Conservation (phyloP, 2,329 filamentous ascomycete genomes). For the Hypoxylon sp. region DNA sequence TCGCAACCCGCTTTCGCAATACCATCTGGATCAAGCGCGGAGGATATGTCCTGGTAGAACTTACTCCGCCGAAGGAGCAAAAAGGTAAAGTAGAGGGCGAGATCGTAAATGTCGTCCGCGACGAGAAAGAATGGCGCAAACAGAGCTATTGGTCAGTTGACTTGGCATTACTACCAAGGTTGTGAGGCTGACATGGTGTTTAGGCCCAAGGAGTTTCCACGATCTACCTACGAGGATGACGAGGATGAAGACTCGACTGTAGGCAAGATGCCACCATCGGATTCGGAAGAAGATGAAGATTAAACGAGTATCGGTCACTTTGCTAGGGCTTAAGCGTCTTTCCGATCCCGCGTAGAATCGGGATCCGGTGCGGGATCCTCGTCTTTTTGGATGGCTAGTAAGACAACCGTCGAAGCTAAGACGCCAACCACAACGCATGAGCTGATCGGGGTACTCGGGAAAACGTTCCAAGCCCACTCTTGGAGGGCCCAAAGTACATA, state of each 20-base stretch:
- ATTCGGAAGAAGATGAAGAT: slow-evolving; percentile 81
- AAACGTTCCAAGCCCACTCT: slow-evolving; percentile 96
- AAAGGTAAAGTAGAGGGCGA: slow-evolving; percentile 87
- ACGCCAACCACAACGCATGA: slow-evolving; percentile 77
- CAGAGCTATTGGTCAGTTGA: slow-evolving; percentile 82
- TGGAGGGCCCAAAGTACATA: slow-evolving; percentile 81
- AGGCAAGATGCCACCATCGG: slow-evolving; percentile 87
- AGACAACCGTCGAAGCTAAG: slow-evolving; percentile 76
- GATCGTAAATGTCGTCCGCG: slow-evolving; percentile 92
- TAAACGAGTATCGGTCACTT: slow-evolving; percentile 36
- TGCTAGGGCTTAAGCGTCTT: slow-evolving; percentile 42
- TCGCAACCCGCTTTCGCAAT: slow-evolving; percentile 87
- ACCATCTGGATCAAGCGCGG: slow-evolving; percentile 95
- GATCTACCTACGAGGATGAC: slow-evolving; percentile 73
- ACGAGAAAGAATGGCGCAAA: slow-evolving; percentile 94
- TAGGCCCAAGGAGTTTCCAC: slow-evolving; percentile 86
- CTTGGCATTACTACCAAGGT: slow-evolving; percentile 17
- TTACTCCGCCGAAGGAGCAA: slow-evolving; percentile 73
- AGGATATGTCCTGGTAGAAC: slow-evolving; percentile 87
- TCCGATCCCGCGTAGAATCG: slow-evolving; percentile 43
- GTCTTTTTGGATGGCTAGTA: slow-evolving; percentile 65
- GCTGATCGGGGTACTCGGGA: slow-evolving; percentile 78
- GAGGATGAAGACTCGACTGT: slow-evolving; percentile 84
- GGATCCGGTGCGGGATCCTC: slow-evolving; percentile 41
- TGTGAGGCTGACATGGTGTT: slow-evolving; percentile 43